Evolutionary conservation across 1,284 basidiomycete genomes (phyloP).

Genomic region (Dichomitus squalens): DNA sequence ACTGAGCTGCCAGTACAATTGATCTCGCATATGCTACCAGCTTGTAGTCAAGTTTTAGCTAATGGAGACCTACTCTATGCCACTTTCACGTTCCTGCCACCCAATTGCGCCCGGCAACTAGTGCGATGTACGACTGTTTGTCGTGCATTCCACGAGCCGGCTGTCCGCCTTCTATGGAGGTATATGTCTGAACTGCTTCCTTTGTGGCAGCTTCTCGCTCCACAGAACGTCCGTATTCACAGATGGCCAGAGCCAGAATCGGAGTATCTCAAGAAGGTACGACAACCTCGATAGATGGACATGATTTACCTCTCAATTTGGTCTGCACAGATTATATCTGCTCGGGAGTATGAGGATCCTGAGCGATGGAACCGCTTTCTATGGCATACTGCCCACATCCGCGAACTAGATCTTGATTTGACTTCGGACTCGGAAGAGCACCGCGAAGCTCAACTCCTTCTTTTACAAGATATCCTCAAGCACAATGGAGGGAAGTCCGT

Average conservation of each 20-base stretch:
- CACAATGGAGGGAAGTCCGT: not conserved
- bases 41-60: too few species aligned
- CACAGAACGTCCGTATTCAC: too few species aligned
- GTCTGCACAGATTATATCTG: not conserved
- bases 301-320: too few species aligned
- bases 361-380: not conserved
- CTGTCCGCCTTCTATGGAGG: not conserved
- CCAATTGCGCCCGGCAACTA: too few species aligned
- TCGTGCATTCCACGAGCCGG: not conserved
- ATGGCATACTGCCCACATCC: not conserved
- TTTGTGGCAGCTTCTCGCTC: not conserved
- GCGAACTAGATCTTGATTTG: not conserved
- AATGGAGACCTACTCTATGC: too few species aligned
- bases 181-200: not conserved
- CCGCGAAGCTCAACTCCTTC: not conserved
- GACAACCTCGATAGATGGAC: too few species aligned
- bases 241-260: too few species aligned
- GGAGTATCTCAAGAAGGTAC: too few species aligned
- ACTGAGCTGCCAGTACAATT: too few species aligned
- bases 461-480: not conserved
- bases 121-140: too few species aligned
- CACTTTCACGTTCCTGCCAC: too few species aligned
- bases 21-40: too few species aligned
- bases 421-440: not conserved
- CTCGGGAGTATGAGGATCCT: not conserved